Evolutionary conservation across 2,329 filamentous ascomycete species (phyloP).

Genomic region (Fusarium redolens): DNA sequence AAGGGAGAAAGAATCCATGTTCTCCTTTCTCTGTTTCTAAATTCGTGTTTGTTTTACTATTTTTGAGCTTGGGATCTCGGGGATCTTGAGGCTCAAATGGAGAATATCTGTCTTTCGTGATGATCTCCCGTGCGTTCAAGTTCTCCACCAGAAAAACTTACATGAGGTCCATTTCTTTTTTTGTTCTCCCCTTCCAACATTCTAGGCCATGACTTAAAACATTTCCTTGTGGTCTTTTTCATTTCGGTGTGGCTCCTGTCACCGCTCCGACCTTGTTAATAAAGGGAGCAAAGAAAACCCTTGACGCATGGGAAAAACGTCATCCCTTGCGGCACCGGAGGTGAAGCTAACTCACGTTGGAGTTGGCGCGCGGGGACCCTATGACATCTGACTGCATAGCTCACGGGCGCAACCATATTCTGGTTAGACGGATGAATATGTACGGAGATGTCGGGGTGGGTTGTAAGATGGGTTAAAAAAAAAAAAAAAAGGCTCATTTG

Average conservation of each 20-base stretch:
- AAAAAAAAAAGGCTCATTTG: conserved; percentile 3
- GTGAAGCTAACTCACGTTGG: conserved; percentile 7
- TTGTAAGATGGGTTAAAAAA: background rate
- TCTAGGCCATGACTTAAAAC: background rate
- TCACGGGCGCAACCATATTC: background rate
- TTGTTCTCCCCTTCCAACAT: background rate
- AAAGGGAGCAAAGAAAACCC: conserved; percentile 19
- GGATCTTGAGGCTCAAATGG: conserved; percentile 31
- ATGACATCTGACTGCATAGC: conserved; percentile 39
- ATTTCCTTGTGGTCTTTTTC: background rate
- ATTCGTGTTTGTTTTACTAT: background rate
- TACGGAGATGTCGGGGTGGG: background rate
- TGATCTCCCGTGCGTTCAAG: conserved; percentile 37
- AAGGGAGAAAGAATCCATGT: background rate
- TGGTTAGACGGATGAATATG: conserved; percentile 4
- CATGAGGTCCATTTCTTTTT: conserved; percentile 1
- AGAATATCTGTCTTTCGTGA: conserved; percentile 18
- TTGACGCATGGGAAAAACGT: conserved; percentile 31
- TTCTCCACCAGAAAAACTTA: conserved; percentile 26
- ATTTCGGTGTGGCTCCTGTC: conserved; percentile 18
- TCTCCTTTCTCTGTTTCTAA: background rate
- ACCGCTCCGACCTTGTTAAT: background rate
- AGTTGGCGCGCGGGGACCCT: conserved; percentile 14
- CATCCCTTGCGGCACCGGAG: conserved; percentile 10
- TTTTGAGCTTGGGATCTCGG: conserved; percentile 3